Evolutionary conservation across 176 grass and related monocot genomes (phyloP), one percentile per base, ranked within the genome.

Genomic region (Tillandsia leiboldiana): DNA sequence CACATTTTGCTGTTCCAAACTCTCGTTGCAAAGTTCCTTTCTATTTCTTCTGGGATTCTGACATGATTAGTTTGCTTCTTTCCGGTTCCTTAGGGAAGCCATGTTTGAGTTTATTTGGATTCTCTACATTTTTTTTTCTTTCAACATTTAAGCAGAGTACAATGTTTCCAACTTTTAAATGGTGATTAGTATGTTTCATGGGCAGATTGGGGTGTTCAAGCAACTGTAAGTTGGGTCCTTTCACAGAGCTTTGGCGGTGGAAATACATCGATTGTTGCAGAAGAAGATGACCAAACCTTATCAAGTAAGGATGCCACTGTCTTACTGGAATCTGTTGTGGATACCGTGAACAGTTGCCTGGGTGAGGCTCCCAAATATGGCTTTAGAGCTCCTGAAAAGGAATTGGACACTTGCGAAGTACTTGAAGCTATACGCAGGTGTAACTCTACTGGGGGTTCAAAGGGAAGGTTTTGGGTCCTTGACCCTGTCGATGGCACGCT

Each of bases 401-500:
- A 72, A 15, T 66, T 97, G 6, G 28, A 56, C 17, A 70, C 72
- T 71, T 53, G 71, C n/a, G 83, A 97, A 81, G 73, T 97, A 81
- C 84, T 92, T 69, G 68, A 97, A 77, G 86, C 90, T 70, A 97
- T 97, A 82, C 64, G 74, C 62, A 97, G 64, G 29, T 97, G 89
- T 63, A 83, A 83, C 77, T 97, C 84, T 49, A 75, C 73, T 0
- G 89, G 93, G 52, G 93, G 93, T 52, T 69, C 89, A 1, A 87
- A 92, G 74, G 93, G 93, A 76, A 80, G 81, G 76, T 97, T 92
- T 67, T 97, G 89, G 93, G 93, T 97, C 49, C 88, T 97, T 50
- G 93, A 97, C 70, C 93, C 93, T 78, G 93, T 97, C 0, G 93
- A 97, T 52, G 93, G 93, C 11, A 97, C 93, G 1, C 86, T 97